Percentiles rank a stretch among this genome's conserved stretches.
Conservation (phyloP, 805 yeast species). For the Wickerhamiella occidentalis region DNA sequence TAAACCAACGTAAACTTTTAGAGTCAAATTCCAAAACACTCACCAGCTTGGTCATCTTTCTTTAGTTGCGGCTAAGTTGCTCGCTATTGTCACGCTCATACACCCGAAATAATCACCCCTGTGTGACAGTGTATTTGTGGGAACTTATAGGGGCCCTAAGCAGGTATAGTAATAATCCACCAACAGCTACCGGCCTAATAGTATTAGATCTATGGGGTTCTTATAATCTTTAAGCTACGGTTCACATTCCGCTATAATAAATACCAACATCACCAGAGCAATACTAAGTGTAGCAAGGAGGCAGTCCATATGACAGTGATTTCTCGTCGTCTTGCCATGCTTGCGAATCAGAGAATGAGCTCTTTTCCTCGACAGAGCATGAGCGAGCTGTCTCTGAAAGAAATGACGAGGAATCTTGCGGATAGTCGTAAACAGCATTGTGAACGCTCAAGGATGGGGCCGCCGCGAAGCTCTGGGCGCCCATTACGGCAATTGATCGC, state of each 20-base stretch:
- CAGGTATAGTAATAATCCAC: no score
- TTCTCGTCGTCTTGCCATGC: not conserved
- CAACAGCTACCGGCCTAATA: no score
- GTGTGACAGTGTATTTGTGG: no score
- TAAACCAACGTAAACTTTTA: not conserved
- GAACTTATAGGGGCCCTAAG: no score
- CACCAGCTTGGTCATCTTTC: no score
- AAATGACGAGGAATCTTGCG: not conserved
- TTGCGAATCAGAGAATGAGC: not conserved
- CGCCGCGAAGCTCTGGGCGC: not conserved
- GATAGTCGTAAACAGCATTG: not conserved
- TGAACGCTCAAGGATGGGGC: not conserved
- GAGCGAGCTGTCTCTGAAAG: not conserved
- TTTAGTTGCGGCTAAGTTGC: no score
- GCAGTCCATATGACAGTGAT: not conserved
- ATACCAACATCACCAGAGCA: not conserved
- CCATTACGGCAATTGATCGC: not conserved
- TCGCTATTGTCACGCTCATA: no score
- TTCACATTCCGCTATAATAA: not conserved
- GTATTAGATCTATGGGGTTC: no score
- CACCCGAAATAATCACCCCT: no score
- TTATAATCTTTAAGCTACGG: no score
- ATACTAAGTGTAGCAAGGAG: not conserved
- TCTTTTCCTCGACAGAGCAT: not conserved
- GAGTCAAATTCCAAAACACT: not conserved